These are phyloP conservation scores for Hansenula lynferdii DNA, from an alignment of 1,139 yeast genomes.

Conservation along the genomic window DNA sequence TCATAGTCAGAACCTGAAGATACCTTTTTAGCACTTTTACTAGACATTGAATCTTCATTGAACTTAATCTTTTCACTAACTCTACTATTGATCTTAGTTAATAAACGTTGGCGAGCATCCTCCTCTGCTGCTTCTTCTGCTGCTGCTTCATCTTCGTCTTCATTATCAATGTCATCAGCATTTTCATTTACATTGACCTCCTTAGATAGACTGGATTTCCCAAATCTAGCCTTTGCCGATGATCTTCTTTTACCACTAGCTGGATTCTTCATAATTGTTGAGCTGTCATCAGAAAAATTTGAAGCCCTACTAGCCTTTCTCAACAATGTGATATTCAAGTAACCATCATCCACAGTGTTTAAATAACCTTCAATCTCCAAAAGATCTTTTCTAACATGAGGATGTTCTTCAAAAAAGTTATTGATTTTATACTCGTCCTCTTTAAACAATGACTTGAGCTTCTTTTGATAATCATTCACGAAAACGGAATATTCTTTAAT, in stretches of 20 bases:
- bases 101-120: background rate
- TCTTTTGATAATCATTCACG: slow-evolving; percentile 11
- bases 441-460: slow-evolving; percentile 6
- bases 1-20: slow-evolving; percentile 7
- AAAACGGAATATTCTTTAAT: slow-evolving; percentile 32
- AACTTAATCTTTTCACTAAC: slow-evolving; percentile 8
- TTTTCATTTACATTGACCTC: slow-evolving; percentile 10
- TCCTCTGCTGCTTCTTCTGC: slow-evolving; percentile 9
- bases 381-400: slow-evolving; percentile 20
- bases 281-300: background rate
- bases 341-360: slow-evolving; percentile 57
- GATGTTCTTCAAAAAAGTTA: slow-evolving; percentile 12
- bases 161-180: slow-evolving; percentile 14
- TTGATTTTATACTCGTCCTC: slow-evolving; percentile 11
- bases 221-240: slow-evolving; percentile 10
- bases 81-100: background rate
- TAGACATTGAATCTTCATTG: slow-evolving; percentile 16
- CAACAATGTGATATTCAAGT: slow-evolving; percentile 50
- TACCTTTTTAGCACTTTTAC: slow-evolving; percentile 6
- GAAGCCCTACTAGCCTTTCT: slow-evolving; percentile 37
- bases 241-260: slow-evolving; percentile 8
- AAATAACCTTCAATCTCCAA: slow-evolving; percentile 35
- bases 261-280: slow-evolving; percentile 7
- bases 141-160: slow-evolving; percentile 11
- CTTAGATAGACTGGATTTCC: slow-evolving; percentile 20